Evolutionary conservation across 1,139 yeast species (phyloP), one percentile per base, ranked within the genome.

Genomic region (Yamadazyma spencermartinsiae): DNA sequence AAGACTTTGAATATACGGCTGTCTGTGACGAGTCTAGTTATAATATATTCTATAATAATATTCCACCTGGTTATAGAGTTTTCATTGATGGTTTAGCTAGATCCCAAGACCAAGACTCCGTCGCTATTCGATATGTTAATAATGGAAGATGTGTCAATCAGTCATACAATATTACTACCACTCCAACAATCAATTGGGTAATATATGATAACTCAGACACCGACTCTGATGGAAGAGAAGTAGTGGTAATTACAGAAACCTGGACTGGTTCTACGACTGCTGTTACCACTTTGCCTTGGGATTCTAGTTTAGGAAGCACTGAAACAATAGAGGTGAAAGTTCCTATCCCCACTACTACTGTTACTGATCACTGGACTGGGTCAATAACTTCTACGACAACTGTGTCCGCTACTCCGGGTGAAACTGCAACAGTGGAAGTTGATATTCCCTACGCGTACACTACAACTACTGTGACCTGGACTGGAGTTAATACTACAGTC

Each of bases 51-150:
- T 63, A 54, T 41, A 14, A 30, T 1, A 54, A 56, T 37, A 39
- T 63, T 24, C 67, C 69, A 2, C 58, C 63, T 3, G 69, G 68
- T 3, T 61, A 49, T 42, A 49, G 66, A 26, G 63, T 65, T n/a
- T 64, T 51, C 41, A 42, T 64, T 29, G 61, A 53, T 41, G 48
- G 47, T 3, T 41, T 54, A 11, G 38, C 40, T 15, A 11, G 13
- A 16, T 16, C 19, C n/a, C 31, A 28, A 12, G 7, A 16, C 9
- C n/a, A 19, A 5, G 16, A 9, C 9, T 10, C 37, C 3, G 32
- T 42, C 12, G 9, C 10, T 2, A 33, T 36, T 7, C 10, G 4
- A 6, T 45, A 46, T 28, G 29, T 35, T 7, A 41, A 47, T 28
- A 34, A 10, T 10, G 46, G 34, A 18, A 17, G 17, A 10, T 46